Evolutionary conservation across 192 early-diverging fungal genomes (phyloP).

Genomic region (Linderina pennispora): DNA sequence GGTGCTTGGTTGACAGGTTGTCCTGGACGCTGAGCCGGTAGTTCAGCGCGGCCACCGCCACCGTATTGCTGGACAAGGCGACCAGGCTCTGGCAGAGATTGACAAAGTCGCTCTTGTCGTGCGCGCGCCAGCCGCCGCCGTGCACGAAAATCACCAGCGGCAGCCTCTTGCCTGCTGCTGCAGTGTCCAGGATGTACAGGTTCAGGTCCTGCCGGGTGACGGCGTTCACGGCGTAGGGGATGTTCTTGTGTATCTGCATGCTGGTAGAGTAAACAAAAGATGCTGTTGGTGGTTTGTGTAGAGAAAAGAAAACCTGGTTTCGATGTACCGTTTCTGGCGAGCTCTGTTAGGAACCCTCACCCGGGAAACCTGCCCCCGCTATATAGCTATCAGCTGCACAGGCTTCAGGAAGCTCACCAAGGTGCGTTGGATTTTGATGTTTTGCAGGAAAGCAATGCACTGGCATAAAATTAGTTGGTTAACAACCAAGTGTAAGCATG

Average conservation of each 20-base stretch:
- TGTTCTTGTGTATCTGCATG: slow-evolving; percentile 14
- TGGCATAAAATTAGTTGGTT: no score
- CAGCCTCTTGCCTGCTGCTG: background rate
- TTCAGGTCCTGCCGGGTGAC: slow-evolving; percentile 50
- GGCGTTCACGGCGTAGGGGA: slow-evolving; percentile 14
- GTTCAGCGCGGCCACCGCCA: slow-evolving; percentile 63
- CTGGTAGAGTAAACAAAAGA: no score
- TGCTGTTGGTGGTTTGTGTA: no score
- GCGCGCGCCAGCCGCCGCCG: slow-evolving; percentile 83
- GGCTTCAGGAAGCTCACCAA: no score
- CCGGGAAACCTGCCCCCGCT: no score
- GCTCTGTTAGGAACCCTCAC: no score
- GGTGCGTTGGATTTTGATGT: no score
- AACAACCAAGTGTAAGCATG: no score
- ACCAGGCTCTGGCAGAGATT: slow-evolving; percentile 50
- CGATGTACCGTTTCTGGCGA: no score
- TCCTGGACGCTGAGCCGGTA: slow-evolving; percentile 57
- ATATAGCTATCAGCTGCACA: no score
- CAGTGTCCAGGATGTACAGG: slow-evolving; percentile 50
- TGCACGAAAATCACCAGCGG: slow-evolving; percentile 72
- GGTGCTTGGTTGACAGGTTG: slow-evolving; percentile 49
- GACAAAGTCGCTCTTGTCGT: slow-evolving; percentile 60
- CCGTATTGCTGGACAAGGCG: slow-evolving; percentile 6
- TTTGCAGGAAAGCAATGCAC: no score
- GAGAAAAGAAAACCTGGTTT: no score